These are phyloP conservation scores for Fusarium mundagurra DNA, from an alignment of 2,329 filamentous ascomycete species.

Conservation along the genomic window DNA sequence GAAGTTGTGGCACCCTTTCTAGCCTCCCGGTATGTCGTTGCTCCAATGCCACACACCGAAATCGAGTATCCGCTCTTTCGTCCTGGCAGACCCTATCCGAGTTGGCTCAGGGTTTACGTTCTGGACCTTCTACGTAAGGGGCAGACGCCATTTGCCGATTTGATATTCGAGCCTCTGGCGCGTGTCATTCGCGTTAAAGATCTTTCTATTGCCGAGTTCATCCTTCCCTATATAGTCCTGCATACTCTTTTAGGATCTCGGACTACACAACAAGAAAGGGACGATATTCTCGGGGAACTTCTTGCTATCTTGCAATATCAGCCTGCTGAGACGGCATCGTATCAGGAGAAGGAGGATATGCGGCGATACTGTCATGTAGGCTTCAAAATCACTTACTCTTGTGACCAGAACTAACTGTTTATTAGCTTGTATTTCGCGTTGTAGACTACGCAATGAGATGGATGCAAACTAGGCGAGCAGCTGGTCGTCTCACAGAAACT, in stretches of 20 bases:
- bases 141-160: conserved; percentile 76
- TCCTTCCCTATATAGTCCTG: conserved; percentile 86
- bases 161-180: conserved; percentile 83
- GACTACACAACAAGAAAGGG: conserved; percentile 67
- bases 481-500: conserved; percentile 42
- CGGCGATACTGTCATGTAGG: conserved; percentile 88
- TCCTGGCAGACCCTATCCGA: conserved; percentile 72
- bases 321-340: conserved; percentile 59
- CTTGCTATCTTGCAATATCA: conserved; percentile 76
- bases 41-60: conserved; percentile 64
- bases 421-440: conserved; percentile 84
- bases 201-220: conserved; percentile 83
- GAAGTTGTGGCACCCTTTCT: conserved; percentile 90
- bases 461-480: conserved; percentile 76
- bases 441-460: conserved; percentile 93
- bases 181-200: conserved; percentile 88
- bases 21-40: conserved; percentile 82
- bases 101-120: conserved; percentile 84
- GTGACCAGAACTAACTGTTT: conserved; percentile 26
- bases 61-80: conserved; percentile 83
- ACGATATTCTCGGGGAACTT: conserved; percentile 77
- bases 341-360: conserved; percentile 76
- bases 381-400: background rate
- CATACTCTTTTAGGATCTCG: conserved; percentile 81
- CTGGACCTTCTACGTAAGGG: conserved; percentile 83